Percentiles rank a stretch among this genome's conserved stretches.
phyloP scores from a whole-genome alignment of 1,284 basidiomycete species.

The Cryptococcus wingfieldii region DNA sequence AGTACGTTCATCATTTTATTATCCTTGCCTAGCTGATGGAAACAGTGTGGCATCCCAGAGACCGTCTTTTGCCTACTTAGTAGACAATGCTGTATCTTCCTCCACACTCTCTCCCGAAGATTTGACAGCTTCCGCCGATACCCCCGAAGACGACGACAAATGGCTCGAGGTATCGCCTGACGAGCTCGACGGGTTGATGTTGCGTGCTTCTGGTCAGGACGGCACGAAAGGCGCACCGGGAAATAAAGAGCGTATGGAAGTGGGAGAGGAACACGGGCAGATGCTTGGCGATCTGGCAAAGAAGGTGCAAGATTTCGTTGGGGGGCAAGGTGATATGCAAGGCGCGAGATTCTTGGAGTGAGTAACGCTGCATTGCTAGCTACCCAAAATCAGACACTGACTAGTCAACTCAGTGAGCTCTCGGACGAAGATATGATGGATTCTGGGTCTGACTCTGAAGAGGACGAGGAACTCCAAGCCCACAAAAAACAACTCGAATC shows the following conservation, averaged over 20 bases:
- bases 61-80: conserved; percentile 67
- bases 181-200: conserved; percentile 46
- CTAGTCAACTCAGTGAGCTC: conserved; percentile 29
- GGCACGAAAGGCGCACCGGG: background rate
- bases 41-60: conserved; percentile 50
- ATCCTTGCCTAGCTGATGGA: background rate
- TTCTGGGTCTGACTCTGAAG: conserved; percentile 42
- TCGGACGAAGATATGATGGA: conserved; percentile 51
- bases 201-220: conserved; percentile 25
- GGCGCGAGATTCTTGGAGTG: conserved; percentile 86
- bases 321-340: conserved; percentile 77
- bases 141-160: conserved; percentile 39
- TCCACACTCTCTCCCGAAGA: conserved; percentile 3
- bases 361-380: conserved; percentile 36
- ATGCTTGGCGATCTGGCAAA: conserved; percentile 69
- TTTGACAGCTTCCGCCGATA: conserved; percentile 13
- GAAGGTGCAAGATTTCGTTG: conserved; percentile 80
- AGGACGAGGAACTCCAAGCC: conserved; percentile 23
- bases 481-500: conserved; percentile 31
- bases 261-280: conserved; percentile 59
- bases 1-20: conserved; percentile 54
- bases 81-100: conserved; percentile 59
- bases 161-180: conserved; percentile 47
- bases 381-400: conserved; percentile 1
- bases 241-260: conserved; percentile 51